Base-by-base conservation (phyloP, 208 protist species). In the Blechomonas ayalai region DNA sequence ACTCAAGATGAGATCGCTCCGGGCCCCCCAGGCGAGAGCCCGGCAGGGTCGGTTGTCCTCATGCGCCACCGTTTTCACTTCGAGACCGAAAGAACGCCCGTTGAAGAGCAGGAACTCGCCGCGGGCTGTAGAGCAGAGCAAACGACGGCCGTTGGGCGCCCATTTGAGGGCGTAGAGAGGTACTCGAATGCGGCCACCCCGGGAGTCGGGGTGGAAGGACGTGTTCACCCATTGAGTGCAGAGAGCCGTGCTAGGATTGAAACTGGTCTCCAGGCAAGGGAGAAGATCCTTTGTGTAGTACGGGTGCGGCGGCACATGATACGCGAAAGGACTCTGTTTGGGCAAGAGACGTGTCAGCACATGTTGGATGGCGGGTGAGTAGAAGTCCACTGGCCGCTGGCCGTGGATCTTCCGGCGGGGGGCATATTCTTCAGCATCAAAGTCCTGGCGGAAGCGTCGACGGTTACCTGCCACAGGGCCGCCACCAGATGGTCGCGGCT, bases 211-310 rank as follows among this genome's bases (percentile, higher is more conserved):
- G 46, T 90, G 80, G 53, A 75, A 86, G 8, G 79, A 88, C n/a
- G 84, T 90, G 72, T 73, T 87, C 32, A 78, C 80, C 81, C 84
- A 93, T 69, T 93, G 84, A 51, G 84, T 93, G 55, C 80, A 90
- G 15, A 93, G 63, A 1, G 78, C 84, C 1, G 84, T 86, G 58
- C 74, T 83, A n/a, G 80, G 68, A 44, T 90, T 90, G 59, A 79
- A 88, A 48, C 52, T 52, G 8, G 84, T 93, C 16, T 73, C 62
- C 19, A 60, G 51, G 7, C 72, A 72, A 22, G 80, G 64, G 6
- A 90, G 60, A 34, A 90, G 58, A 48, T 93, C 80, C 57, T 93
- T 88, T 6, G 73, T 72, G 64, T 82, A 88, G 53, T 86, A 90
- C 52, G 82, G 74, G 51, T 93, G 79, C 22, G 84, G 84, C 0